Evolutionary conservation across 23 red algal genomes (phyloP).

Genomic region (Chondrus crispus): DNA sequence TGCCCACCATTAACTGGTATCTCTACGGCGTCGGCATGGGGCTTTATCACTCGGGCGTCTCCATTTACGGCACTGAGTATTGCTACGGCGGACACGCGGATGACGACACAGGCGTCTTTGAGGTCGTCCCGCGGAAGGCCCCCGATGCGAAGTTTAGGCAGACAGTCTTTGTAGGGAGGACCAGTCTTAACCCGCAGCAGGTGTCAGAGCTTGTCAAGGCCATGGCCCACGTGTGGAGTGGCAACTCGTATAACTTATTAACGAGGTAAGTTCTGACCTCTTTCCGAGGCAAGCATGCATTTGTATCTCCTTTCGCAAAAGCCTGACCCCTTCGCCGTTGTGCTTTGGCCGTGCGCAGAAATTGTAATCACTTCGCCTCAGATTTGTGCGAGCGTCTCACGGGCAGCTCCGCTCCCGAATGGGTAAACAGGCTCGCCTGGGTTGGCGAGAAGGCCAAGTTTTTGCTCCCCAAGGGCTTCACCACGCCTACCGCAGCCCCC

Average conservation of each 20-base stretch:
- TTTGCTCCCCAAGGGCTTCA: constrained; percentile 67
- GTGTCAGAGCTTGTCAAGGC: constrained; percentile 49
- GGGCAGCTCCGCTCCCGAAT: constrained; percentile 47
- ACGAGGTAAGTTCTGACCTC: constrained; percentile 36
- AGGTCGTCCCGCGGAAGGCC: constrained; percentile 38
- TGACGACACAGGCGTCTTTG: constrained; percentile 63
- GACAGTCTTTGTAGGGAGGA: constrained; percentile 48
- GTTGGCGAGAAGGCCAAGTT: constrained; percentile 63
- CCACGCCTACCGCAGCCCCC: constrained; percentile 58
- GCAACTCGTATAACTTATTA: constrained; percentile 75
- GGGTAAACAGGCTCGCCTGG: constrained; percentile 74
- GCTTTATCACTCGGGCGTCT: constrained; percentile 70
- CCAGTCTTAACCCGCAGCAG: not conserved
- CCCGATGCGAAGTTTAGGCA: constrained; percentile 70
- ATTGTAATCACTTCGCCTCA: constrained; percentile 80
- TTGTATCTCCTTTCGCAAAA: not conserved
- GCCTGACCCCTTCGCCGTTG: not conserved
- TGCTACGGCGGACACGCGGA: constrained; percentile 63
- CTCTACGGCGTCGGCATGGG: constrained; percentile 60
- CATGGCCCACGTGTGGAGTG: constrained; percentile 39
- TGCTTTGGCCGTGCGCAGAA: not conserved
- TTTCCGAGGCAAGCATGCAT: not conserved
- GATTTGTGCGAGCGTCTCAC: constrained; percentile 66
- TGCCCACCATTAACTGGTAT: constrained; percentile 54
- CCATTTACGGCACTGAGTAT: constrained; percentile 68